phyloP scores from a whole-genome alignment of 192 early-diverging fungal species.

The Chytriomyces confervae region DNA sequence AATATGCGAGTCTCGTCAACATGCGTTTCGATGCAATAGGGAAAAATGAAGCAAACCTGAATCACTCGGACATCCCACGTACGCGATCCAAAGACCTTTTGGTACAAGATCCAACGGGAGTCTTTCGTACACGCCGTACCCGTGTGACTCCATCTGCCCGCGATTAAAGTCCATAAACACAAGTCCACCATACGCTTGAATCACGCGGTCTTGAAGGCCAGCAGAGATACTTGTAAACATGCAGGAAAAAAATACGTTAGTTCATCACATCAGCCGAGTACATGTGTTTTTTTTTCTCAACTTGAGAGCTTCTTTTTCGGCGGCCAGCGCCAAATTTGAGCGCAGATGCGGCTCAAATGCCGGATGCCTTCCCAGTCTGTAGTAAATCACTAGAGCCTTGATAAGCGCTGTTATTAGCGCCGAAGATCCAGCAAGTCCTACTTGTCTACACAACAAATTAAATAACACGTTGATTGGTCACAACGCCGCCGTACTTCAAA shows the following conservation, averaged over 20 bases:
- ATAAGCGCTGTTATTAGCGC: constrained; percentile 65
- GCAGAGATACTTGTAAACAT: constrained; percentile 46
- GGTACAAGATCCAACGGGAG: constrained; percentile 50
- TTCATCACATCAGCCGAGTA: too few species aligned
- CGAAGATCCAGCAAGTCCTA: constrained; percentile 55
- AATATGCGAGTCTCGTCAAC: too few species aligned
- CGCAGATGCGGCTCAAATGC: constrained; percentile 56
- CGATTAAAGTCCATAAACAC: constrained; percentile 71
- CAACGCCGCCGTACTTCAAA: constrained; percentile 23
- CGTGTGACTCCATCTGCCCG: constrained; percentile 49
- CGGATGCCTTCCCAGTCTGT: constrained; percentile 33
- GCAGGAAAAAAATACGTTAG: neutral
- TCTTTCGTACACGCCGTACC: constrained; percentile 57
- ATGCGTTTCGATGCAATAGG: neutral
- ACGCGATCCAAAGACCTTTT: constrained; percentile 53
- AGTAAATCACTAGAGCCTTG: constrained; percentile 48
- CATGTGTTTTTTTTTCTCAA: neutral
- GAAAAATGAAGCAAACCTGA: constrained; percentile 43
- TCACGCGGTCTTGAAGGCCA: constrained; percentile 70
- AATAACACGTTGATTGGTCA: neutral
- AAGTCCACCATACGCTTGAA: constrained; percentile 66
- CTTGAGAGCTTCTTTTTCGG: constrained; percentile 60
- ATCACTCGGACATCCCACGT: constrained; percentile 61
- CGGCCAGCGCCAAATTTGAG: constrained; percentile 60
- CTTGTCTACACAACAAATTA: constrained; percentile 36